Evolutionary conservation across 768 basidiomycete genomes (phyloP).

Genomic region (Brasilioporus rufonigricans): DNA sequence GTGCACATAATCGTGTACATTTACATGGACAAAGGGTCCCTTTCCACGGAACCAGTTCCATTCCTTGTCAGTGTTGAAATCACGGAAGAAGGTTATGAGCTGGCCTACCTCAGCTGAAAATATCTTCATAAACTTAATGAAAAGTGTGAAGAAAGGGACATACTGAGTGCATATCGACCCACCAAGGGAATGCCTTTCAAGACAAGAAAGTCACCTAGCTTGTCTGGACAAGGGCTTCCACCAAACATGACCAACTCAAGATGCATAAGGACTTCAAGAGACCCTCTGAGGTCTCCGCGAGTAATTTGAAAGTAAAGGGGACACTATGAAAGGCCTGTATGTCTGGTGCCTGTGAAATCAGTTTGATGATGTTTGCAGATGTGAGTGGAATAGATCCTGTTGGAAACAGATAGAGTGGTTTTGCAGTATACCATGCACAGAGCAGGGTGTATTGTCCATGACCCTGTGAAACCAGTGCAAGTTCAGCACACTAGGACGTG

Average conservation of each 20-base stretch:
- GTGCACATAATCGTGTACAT: constrained; percentile 35
- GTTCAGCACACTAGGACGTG: neutral
- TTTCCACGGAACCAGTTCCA: constrained; percentile 54
- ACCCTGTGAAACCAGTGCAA: constrained; percentile 7
- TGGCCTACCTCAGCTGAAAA: constrained; percentile 33
- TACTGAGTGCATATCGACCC: constrained; percentile 49
- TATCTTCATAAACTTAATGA: neutral
- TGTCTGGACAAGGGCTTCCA: constrained; percentile 53
- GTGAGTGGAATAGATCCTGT: constrained; percentile 44
- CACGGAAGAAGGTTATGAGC: constrained; percentile 47
- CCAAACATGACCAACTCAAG: constrained; percentile 52
- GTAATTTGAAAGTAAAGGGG: constrained; percentile 41
- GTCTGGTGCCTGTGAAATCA: constrained; percentile 35
- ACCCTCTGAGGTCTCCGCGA: constrained; percentile 49
- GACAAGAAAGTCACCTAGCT: constrained; percentile 50
- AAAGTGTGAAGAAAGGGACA: constrained; percentile 10
- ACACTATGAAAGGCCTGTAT: constrained; percentile 36
- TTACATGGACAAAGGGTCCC: constrained; percentile 15
- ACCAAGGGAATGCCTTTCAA: constrained; percentile 48
- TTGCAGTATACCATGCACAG: constrained; percentile 41
- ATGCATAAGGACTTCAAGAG: constrained; percentile 35
- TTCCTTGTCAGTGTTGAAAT: constrained; percentile 47
- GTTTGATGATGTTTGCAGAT: constrained; percentile 38
- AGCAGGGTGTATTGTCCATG: constrained; percentile 31
- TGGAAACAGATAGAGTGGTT: constrained; percentile 44